phyloP scores from a whole-genome alignment of 352 stramenopile species.

The Phytophthora pinifolia region DNA sequence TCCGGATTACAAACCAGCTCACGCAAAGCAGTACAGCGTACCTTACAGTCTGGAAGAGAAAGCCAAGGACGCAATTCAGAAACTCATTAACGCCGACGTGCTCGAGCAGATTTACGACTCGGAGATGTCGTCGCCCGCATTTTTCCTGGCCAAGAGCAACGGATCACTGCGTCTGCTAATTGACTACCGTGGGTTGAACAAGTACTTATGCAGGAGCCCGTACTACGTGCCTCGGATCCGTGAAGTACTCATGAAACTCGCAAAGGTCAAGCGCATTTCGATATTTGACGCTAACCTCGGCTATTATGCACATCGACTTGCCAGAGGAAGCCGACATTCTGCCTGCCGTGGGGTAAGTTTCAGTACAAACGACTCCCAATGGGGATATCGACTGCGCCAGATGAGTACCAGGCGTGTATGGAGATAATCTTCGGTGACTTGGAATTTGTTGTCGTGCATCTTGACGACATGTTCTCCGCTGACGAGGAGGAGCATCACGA shows the following conservation, averaged over 20 bases:
- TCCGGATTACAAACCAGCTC: slow-evolving; percentile 1
- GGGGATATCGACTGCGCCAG: not conserved
- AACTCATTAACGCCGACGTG: slow-evolving; percentile 8
- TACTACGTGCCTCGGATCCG: slow-evolving; percentile 11
- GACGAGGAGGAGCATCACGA: not conserved
- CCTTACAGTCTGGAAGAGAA: slow-evolving; percentile 1
- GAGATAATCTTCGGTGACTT: slow-evolving; percentile 3
- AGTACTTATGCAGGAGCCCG: slow-evolving; percentile 5
- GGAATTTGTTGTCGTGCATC: slow-evolving; percentile 4
- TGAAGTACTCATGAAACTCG: slow-evolving; percentile 4
- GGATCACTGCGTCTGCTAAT: not conserved
- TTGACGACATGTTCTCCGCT: slow-evolving; percentile 12
- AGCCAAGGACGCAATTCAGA: slow-evolving; percentile 1
- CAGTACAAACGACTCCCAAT: slow-evolving; percentile 12
- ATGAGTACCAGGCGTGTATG: slow-evolving; percentile 16
- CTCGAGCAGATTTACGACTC: slow-evolving; percentile 17
- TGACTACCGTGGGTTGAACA: slow-evolving; percentile 12
- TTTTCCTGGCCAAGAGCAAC: slow-evolving; percentile 11
- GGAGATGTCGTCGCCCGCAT: slow-evolving; percentile 8
- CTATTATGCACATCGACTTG: no score
- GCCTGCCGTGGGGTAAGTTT: slow-evolving; percentile 1
- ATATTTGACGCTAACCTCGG: slow-evolving; percentile 10
- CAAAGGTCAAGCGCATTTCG: slow-evolving; percentile 1
- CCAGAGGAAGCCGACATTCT: no score
- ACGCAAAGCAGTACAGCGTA: slow-evolving; percentile 13